phyloP scores from a whole-genome alignment of 768 basidiomycete genomes.

The Epithele typhae region DNA sequence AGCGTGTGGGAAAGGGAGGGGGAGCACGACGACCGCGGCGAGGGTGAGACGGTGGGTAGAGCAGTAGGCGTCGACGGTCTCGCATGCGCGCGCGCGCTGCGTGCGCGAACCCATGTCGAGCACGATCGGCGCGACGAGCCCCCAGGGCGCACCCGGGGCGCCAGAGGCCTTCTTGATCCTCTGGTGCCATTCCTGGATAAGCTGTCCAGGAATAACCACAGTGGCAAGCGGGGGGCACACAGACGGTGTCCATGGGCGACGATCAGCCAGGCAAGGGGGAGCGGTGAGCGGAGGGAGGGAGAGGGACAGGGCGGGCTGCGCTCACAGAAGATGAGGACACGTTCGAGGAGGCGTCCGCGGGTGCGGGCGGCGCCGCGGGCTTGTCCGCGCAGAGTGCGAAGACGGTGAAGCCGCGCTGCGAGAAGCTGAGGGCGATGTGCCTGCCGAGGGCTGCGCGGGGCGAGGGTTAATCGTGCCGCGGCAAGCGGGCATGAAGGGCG shows the following conservation, averaged over 20 bases:
- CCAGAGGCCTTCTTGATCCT: constrained; percentile 24
- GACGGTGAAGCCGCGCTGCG: constrained; percentile 31
- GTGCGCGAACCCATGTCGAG: constrained; percentile 24
- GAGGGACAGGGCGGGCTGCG: neutral
- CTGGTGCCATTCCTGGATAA: constrained; percentile 31
- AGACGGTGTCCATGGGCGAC: constrained; percentile 3
- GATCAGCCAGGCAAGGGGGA: neutral
- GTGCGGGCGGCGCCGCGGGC: constrained; percentile 12
- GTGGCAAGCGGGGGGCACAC: neutral
- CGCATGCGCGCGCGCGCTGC: constrained; percentile 26
- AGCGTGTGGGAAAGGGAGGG: too few relatives aligned
- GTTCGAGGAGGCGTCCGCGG: constrained; percentile 1
- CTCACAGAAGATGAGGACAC: constrained; percentile 21
- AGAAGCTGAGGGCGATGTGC: constrained; percentile 26
- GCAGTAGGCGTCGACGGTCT: constrained; percentile 29
- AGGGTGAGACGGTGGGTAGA: constrained; percentile 24
- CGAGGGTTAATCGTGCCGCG: neutral
- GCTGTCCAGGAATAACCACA: constrained; percentile 13
- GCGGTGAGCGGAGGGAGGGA: neutral
- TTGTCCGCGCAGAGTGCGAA: constrained; percentile 26
- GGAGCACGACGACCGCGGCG: constrained; percentile 25
- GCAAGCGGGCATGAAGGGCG: too few relatives aligned
- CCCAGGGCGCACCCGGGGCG: constrained; percentile 21
- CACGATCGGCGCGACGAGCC: constrained; percentile 28
- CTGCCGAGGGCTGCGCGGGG: constrained; percentile 26